These are phyloP conservation scores for Drechslera avenae DNA, from an alignment of 2,329 filamentous ascomycete genomes.

Conservation along the genomic window DNA sequence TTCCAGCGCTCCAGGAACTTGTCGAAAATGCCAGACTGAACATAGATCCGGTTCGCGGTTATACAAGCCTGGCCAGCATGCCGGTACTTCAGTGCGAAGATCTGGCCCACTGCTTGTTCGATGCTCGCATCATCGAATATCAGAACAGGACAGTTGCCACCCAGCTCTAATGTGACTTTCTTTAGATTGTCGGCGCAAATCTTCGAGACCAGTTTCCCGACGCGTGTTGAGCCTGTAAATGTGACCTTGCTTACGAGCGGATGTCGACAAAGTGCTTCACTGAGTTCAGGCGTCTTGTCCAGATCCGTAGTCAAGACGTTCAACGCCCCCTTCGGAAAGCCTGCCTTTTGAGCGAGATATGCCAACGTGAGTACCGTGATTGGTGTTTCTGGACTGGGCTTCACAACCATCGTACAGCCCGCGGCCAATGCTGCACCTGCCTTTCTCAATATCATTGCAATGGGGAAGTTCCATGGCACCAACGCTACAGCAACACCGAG, in stretches of 20 bases:
- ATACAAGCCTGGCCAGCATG: constrained; percentile 70
- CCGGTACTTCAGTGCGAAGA: constrained; percentile 59
- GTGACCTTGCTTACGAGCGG: constrained; percentile 65
- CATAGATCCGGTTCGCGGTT: constrained; percentile 68
- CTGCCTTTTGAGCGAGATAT: constrained; percentile 48
- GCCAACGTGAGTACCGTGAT: constrained; percentile 48
- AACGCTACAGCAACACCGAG: constrained; percentile 71
- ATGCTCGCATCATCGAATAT: constrained; percentile 69
- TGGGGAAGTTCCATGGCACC: constrained; percentile 75
- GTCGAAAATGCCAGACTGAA: constrained; percentile 67
- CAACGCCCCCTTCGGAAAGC: constrained; percentile 63
- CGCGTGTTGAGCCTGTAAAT: constrained; percentile 63
- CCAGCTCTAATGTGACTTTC: constrained; percentile 68
- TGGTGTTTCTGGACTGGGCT: constrained; percentile 50
- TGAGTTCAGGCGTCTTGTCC: constrained; percentile 60
- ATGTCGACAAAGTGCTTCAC: constrained; percentile 62
- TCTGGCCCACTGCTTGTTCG: constrained; percentile 57
- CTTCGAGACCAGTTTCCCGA: constrained; percentile 66
- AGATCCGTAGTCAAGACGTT: constrained; percentile 66
- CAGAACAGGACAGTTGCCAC: constrained; percentile 68
- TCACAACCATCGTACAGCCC: constrained; percentile 72
- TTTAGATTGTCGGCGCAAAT: constrained; percentile 66
- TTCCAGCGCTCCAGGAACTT: constrained; percentile 62
- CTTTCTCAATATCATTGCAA: constrained; percentile 71
- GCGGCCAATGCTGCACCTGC: constrained; percentile 70